Base-by-base conservation (phyloP, 495 filamentous ascomycete species). In the Hyaloscypha bicolor region DNA sequence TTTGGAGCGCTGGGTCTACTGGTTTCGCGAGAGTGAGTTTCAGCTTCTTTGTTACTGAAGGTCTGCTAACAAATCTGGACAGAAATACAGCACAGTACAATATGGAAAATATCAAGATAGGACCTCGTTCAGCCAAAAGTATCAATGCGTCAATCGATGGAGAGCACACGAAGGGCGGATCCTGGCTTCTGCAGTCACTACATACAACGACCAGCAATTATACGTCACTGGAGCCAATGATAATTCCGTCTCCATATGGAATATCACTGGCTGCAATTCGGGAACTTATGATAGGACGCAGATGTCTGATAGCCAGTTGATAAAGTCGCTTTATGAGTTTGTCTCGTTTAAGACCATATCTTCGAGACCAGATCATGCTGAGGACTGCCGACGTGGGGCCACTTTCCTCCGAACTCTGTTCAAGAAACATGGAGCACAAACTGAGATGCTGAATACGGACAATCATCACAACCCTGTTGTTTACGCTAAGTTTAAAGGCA, bases 141-240 rank as follows among this genome's bases (percentile, higher is more conserved):
- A 97, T 70, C 91, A 97, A 73, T 91, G 90, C 68, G 80, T 94
- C 9, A 88, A 85, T 60, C 84, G 88, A 45, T 96, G 94, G 90
- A 87, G 89, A 73, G 94, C 92, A 3, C 96, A 99, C 72, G 80
- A 91, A 37, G 94, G 90, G 19, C 88, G 93, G 37, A 90, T 97
- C 65, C 83, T 98, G 29, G 91, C 95, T n/a, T 97, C 95, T 0
- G 90, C 90, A 4, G 83, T 89, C 21, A 88, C 89, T 0, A 85
- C 78, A 2, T 83, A 87, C 65, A 83, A 90, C 11, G 86, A 85
- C 22, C 86, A 90, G 58, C 85, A 88, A 35, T 85, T 96, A 3
- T 96, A 91, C 73, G 91, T 97, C 59, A 97, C 96, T 1, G 95
- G 96, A n/a, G 93, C 93, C 45, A 98, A 95, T 70, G 95, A 99